phyloP scores from a whole-genome alignment of 805 yeast species.

The Barnettozyma pratensis region DNA sequence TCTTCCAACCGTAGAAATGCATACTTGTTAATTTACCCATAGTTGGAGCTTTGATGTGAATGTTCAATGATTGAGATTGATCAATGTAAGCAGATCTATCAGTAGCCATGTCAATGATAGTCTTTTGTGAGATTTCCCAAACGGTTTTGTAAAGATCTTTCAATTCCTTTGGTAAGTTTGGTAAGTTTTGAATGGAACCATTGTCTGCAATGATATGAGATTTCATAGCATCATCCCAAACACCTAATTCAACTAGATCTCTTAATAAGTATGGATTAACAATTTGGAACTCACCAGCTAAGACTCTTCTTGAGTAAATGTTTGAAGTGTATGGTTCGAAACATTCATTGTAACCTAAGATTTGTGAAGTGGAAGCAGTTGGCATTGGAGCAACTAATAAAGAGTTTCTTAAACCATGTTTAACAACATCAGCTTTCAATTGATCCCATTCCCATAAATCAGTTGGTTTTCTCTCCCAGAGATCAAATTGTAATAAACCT shows the following conservation, averaged over 20 bases:
- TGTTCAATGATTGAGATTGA: constrained; percentile 89
- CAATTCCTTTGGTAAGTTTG: constrained; percentile 66
- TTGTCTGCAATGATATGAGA: constrained; percentile 67
- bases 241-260: constrained; percentile 74
- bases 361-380: constrained; percentile 96
- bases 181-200: constrained; percentile 81
- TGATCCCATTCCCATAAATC: constrained; percentile 82
- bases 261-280: constrained; percentile 82
- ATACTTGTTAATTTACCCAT: constrained; percentile 96
- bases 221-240: constrained; percentile 81
- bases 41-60: constrained; percentile 81
- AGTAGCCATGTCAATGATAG: constrained; percentile 79
- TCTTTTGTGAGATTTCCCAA: constrained; percentile 91
- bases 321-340: constrained; percentile 96
- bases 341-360: constrained; percentile 89
- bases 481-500: constrained; percentile 80
- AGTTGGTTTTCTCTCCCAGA: constrained; percentile 80
- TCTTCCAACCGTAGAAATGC: constrained; percentile 99
- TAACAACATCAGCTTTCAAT: constrained; percentile 52
- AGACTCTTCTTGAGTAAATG: constrained; percentile 82
- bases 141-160: constrained; percentile 86
- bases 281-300: constrained; percentile 91
- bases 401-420: constrained; percentile 80
- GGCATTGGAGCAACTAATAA: constrained; percentile 94
- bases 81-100: constrained; percentile 80